phyloP scores from a whole-genome alignment of 2,329 filamentous ascomycete species.

The Dendrostoma leiphaemia region DNA sequence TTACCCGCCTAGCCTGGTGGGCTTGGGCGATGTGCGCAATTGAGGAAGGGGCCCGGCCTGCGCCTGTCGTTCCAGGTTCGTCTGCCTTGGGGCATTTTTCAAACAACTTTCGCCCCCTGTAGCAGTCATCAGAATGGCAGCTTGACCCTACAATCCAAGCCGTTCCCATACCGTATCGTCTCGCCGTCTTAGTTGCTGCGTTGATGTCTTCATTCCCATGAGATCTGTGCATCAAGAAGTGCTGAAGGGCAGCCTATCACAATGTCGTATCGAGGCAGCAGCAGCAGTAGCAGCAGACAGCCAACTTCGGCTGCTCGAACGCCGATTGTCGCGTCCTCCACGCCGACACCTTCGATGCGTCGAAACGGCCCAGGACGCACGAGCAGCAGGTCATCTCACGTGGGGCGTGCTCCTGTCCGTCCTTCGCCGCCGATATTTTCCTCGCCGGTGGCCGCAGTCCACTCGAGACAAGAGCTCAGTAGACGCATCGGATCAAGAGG shows the following conservation, averaged over 20 bases:
- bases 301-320: conserved; percentile 3
- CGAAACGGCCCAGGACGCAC: background rate
- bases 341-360: background rate
- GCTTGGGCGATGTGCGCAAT: background rate
- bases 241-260: background rate
- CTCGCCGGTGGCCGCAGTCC: conserved; percentile 1
- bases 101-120: background rate
- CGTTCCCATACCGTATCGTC: background rate
- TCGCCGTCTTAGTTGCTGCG: background rate
- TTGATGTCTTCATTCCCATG: background rate
- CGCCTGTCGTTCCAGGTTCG: too few relatives aligned
- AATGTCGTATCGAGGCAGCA: conserved; percentile 1
- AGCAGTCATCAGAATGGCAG: background rate
- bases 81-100: background rate
- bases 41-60: background rate
- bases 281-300: background rate
- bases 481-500: background rate
- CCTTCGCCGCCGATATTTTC: conserved; percentile 15
- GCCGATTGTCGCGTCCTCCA: conserved; percentile 4
- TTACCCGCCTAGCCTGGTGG: background rate
- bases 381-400: conserved; percentile 2
- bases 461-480: background rate
- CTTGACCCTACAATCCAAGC: background rate
- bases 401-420: background rate
- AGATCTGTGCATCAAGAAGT: background rate